Base-by-base conservation (phyloP, 192 early-diverging fungal genomes). In the Geosiphon pyriformis region DNA sequence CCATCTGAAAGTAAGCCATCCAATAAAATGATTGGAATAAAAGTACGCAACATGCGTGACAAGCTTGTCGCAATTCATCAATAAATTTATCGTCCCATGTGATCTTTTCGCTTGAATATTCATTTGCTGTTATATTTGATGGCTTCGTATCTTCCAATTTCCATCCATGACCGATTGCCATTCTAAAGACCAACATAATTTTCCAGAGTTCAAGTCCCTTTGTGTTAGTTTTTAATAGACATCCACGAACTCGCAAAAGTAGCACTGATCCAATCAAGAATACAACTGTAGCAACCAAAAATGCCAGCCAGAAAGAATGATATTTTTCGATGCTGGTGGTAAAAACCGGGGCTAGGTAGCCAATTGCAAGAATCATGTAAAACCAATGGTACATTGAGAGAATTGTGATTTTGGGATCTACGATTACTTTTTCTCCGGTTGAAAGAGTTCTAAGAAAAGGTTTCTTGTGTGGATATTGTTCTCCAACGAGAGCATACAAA, bases 361-460 rank as follows among this genome's bases (percentile, higher is more conserved):
- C 88, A 26, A 88, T 29, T 68, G 87, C 87, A 64, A 90, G 85
- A 35, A 81, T 74, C 81, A 79, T 84, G 74, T 93, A 93, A 74
- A 93, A 93, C 85, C 82, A 88, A 74, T 86, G 87, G 73, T 90
- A 93, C 47, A 93, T 87, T n/a, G 79, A 82, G 75, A 89, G 86
- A 32, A 88, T 71, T 0, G 90, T 90, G 59, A 86, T 77, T 67
- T 78, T 77, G 48, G 86, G 85, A 67, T 85, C 81, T 12, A 89
- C 82, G 31, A 89, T 80, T 10, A 88, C 87, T 34, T 68, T 68
- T 20, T 81, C 74, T 17, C 86, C 88, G 33, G 71, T 81, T 61
- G 80, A 78, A 20, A 80, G 75, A 32, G 68, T 82, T 51, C 74
- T 82, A 66, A 88, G 78, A 52, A 76, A 88, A 22, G 83, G 71